These are phyloP conservation scores for Suhomyces kilbournensis DNA, from an alignment of 805 yeast genomes.

Conservation along the genomic window DNA sequence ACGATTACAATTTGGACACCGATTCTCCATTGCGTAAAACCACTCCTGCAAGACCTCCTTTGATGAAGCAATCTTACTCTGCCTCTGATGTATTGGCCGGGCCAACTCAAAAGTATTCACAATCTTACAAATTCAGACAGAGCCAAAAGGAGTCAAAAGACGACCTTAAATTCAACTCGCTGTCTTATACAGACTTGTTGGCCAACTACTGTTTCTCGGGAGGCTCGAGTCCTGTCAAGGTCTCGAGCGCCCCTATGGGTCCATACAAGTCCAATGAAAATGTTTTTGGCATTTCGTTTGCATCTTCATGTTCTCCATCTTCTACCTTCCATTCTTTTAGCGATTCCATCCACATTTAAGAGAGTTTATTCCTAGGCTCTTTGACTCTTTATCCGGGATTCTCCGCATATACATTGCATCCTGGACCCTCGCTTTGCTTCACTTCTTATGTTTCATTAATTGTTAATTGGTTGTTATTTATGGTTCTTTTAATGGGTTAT, in stretches of 20 bases:
- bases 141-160: neutral
- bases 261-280: slow-evolving; percentile 2
- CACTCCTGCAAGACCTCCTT: slow-evolving; percentile 13
- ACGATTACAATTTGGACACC: neutral
- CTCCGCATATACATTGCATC: neutral
- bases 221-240: slow-evolving; percentile 10
- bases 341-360: slow-evolving; percentile 29
- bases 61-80: slow-evolving; percentile 17
- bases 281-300: slow-evolving; percentile 9
- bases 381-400: neutral
- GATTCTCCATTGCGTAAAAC: slow-evolving; percentile 10
- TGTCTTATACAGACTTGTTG: slow-evolving; percentile 32
- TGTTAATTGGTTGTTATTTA: neutral
- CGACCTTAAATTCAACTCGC: slow-evolving; percentile 19
- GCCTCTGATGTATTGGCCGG: slow-evolving; percentile 14
- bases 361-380: too few species aligned
- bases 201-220: slow-evolving; percentile 37
- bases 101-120: slow-evolving; percentile 25
- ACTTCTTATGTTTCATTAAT: slow-evolving; percentile 2
- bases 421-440: neutral
- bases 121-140: slow-evolving; percentile 21
- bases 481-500: neutral
- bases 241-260: slow-evolving; percentile 3
- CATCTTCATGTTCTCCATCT: slow-evolving; percentile 22
- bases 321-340: slow-evolving; percentile 34